Percentiles rank a stretch among this genome's conserved stretches.
Evolutionary conservation across 2,329 filamentous ascomycete genomes (phyloP).

Genomic region (Leptodontidium sp.): DNA sequence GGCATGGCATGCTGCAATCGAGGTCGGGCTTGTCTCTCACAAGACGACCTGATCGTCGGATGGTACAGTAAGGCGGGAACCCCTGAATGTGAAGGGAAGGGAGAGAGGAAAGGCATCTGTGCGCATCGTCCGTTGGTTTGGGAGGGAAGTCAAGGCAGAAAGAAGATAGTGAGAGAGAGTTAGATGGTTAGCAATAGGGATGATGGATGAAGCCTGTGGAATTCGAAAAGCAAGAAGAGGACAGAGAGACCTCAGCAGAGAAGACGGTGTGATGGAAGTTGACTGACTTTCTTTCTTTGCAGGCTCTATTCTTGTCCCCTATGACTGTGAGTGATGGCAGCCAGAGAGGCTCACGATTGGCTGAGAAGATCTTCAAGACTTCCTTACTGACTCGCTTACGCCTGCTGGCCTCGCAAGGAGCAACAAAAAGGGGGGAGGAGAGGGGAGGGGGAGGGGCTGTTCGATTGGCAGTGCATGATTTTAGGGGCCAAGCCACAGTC

Average conservation of each 20-base stretch:
- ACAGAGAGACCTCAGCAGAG: too few relatives aligned
- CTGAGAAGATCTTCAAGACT: not conserved
- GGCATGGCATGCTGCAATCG: not conserved
- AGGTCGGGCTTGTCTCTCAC: slow-evolving; percentile 1
- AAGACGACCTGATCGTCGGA: not conserved
- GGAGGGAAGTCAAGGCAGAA: not conserved
- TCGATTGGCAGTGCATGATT: slow-evolving; percentile 31
- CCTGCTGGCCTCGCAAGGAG: slow-evolving; percentile 8
- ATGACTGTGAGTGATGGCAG: not conserved
- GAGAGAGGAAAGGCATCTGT: slow-evolving; percentile 13
- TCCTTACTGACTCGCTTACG: slow-evolving; percentile 7
- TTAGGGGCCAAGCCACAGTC: slow-evolving; percentile 24
- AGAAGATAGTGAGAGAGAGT: not conserved
- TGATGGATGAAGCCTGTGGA: too few relatives aligned
- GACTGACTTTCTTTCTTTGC: too few relatives aligned
- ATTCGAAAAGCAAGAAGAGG: too few relatives aligned
- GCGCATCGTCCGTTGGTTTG: slow-evolving; percentile 12
- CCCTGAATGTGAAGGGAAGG: slow-evolving; percentile 9
- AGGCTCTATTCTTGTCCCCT: not conserved
- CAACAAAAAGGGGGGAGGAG: not conserved
- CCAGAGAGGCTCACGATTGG: not conserved
- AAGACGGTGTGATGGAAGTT: not conserved
- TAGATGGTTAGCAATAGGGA: not conserved
- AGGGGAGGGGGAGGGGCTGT: not conserved
- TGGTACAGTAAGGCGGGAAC: slow-evolving; percentile 17